Evolutionary conservation across 208 protist genomes (phyloP).

Genomic region (Leishmania major): DNA sequence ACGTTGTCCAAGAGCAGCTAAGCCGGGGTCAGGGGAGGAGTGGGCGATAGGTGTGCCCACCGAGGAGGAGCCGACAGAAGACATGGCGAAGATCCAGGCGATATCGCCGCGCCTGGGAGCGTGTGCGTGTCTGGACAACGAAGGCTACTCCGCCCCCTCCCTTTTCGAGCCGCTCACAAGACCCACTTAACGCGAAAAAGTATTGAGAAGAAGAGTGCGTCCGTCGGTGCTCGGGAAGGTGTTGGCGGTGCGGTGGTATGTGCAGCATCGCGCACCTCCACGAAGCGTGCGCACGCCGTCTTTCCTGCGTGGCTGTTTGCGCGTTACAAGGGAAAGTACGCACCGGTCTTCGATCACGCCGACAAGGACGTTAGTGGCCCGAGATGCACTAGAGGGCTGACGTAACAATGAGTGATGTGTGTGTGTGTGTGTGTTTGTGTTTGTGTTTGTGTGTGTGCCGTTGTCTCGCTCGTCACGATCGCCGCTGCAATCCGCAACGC

Average conservation of each 20-base stretch:
- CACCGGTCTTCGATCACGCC: neutral
- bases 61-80: neutral
- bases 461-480: neutral
- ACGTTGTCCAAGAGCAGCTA: slow-evolving; percentile 54
- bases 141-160: neutral
- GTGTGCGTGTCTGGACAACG: neutral
- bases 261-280: neutral
- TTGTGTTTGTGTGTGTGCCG: neutral
- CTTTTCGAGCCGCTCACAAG: neutral
- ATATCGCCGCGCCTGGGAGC: neutral
- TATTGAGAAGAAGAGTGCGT: neutral
- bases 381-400: neutral
- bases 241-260: neutral
- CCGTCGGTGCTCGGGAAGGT: neutral
- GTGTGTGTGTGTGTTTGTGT: slow-evolving; percentile 1
- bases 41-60: neutral
- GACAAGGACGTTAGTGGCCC: neutral
- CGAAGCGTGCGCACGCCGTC: neutral
- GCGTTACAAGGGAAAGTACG: neutral
- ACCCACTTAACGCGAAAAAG: neutral
- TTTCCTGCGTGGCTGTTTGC: neutral
- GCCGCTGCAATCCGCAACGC: too few relatives aligned
- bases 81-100: neutral
- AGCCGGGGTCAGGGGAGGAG: neutral
- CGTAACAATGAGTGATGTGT: neutral